A percentile compares a stretch with the other conserved stretches of the same genome.
These are phyloP conservation scores for Suillus fuscotomentosus DNA, from an alignment of 768 basidiomycete genomes.

Conservation along the genomic window DNA sequence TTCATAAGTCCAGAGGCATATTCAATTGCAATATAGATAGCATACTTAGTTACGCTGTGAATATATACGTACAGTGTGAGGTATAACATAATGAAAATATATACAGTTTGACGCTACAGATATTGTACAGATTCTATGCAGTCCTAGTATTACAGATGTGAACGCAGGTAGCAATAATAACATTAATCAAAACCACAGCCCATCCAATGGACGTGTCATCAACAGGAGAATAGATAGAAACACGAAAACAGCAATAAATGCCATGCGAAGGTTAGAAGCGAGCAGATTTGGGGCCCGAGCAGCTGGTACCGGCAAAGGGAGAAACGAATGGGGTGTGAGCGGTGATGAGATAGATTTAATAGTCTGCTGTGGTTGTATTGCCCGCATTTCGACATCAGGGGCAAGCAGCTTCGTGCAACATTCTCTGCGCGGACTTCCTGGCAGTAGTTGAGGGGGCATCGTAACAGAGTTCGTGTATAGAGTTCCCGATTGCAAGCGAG, in stretches of 20 bases:
- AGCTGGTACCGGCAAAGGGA: constrained; percentile 1
- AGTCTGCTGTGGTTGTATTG: not conserved
- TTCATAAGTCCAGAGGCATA: not conserved
- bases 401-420: not conserved
- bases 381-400: not conserved
- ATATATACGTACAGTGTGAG: not conserved
- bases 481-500: not conserved
- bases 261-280: not conserved
- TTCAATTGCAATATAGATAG: not conserved
- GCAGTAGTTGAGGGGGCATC: not conserved
- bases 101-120: not conserved
- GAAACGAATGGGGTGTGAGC: not conserved
- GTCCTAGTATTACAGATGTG: not conserved
- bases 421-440: not conserved
- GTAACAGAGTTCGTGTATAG: not conserved
- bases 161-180: not conserved
- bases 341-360: not conserved
- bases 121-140: not conserved
- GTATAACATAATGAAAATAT: not conserved
- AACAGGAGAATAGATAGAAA: not conserved
- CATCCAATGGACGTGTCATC: not conserved
- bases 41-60: not conserved
- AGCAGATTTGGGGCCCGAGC: not conserved
- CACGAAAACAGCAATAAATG: not conserved
- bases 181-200: not conserved